Base-by-base conservation (phyloP, 768 basidiomycete species). In the Exidia glandulosa region DNA sequence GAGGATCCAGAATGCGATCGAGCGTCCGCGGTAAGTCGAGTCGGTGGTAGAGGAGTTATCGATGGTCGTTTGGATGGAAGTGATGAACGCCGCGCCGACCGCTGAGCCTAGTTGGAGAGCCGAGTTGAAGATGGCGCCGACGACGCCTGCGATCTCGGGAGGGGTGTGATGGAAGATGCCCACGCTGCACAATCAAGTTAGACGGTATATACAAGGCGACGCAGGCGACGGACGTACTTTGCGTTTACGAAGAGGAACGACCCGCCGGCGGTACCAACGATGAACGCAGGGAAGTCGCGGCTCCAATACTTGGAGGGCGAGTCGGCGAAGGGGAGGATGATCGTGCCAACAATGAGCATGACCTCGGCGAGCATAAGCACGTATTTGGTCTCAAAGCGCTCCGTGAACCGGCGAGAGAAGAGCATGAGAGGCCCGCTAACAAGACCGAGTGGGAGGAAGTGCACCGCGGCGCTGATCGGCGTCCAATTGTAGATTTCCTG, bases 51-150 rank as follows among this genome's bases (percentile, higher is more conserved):
- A 61, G 48, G 60, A n/a, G 16, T 32, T 60, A 64, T 78, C 72
- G 27, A 81, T 70, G 34, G 76, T 76, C 2, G 74, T 72, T 69
- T 79, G 68, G 62, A 83, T 81, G 23, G 78, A 76, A 32, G 68
- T 76, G 31, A 81, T 73, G 27, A 74, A 73, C 14, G 82, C 78
- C 31, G 79, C 69, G 23, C 79, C 80, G 29, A 79, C 70, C 6
- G 82, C 82, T 7, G 74, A 74, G 32, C 81, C 80, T 60, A 80
- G 70, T 66, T 84, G 79, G 1, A 82, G 73, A 12, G 79, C 78
- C 29, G 75, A 74, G 59, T 80, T 81, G 72, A 81, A 81, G 34
- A 84, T 76, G 19, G 82, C 82, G 23, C 80, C 79, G 13, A 81
- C 75, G 6, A 76, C 78, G 45, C 82, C 82, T 3, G 80, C 74